phyloP scores from a whole-genome alignment of 495 filamentous ascomycete species.

The Podospora pseudoanserina region DNA sequence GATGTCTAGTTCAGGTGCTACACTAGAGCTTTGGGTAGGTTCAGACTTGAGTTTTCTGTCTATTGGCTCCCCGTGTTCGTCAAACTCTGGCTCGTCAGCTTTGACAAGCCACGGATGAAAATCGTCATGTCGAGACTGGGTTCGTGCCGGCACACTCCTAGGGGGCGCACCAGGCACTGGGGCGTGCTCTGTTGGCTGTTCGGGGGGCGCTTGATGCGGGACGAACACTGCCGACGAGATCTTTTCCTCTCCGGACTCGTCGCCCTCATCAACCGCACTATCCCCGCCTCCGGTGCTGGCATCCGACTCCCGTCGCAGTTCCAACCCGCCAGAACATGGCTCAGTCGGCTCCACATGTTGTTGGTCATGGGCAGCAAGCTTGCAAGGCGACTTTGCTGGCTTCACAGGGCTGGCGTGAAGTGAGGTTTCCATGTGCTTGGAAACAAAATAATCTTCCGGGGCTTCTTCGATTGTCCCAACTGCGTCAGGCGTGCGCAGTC shows the following conservation, averaged over 20 bases:
- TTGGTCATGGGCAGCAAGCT: conserved; percentile 9
- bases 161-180: conserved; percentile 37
- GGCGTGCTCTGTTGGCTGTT: conserved; percentile 47
- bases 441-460: conserved; percentile 23
- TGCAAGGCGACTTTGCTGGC: not conserved
- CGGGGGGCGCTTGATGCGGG: conserved; percentile 71
- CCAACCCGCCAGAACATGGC: conserved; percentile 12
- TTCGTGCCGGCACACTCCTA: conserved; percentile 25
- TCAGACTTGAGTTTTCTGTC: conserved; percentile 21
- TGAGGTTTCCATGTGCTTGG: conserved; percentile 8
- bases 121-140: conserved; percentile 33
- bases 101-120: conserved; percentile 51
- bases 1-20: conserved; percentile 31
- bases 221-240: conserved; percentile 93
- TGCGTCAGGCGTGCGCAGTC: conserved; percentile 19
- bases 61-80: conserved; percentile 29
- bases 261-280: conserved; percentile 57
- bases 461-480: conserved; percentile 14
- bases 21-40: conserved; percentile 24
- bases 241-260: conserved; percentile 87
- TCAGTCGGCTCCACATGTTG: conserved; percentile 13
- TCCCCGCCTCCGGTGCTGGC: conserved; percentile 36
- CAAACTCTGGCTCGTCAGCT: conserved; percentile 45
- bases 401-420: conserved; percentile 9
- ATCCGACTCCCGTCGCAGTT: conserved; percentile 28